Percentiles rank a stretch among this genome's conserved stretches.
phyloP scores from a whole-genome alignment of 148 eudicot species.

The Fallopia convolvulus region DNA sequence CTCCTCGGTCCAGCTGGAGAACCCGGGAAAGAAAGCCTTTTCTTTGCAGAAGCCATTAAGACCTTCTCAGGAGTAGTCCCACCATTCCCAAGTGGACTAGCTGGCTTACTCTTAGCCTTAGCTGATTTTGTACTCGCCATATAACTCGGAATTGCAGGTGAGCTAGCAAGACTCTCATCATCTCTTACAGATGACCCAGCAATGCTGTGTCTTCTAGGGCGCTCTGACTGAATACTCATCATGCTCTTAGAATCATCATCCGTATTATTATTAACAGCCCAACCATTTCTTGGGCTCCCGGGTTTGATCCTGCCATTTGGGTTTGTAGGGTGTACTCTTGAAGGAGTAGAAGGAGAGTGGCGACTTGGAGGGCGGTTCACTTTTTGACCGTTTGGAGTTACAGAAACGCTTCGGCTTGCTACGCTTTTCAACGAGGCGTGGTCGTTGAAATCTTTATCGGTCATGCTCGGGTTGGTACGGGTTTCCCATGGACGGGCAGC shows the following conservation, averaged over 20 bases:
- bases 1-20: constrained; percentile 61
- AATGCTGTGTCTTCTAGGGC: constrained; percentile 64
- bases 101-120: constrained; percentile 50
- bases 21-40: constrained; percentile 55
- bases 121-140: constrained; percentile 80
- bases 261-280: background rate
- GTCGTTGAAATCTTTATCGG: constrained; percentile 37
- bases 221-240: constrained; percentile 43
- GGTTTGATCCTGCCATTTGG: constrained; percentile 29
- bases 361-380: constrained; percentile 43
- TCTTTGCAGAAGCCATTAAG: constrained; percentile 41
- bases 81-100: constrained; percentile 18
- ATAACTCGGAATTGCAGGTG: constrained; percentile 67
- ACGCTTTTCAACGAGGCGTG: constrained; percentile 36
- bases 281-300: constrained; percentile 29
- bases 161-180: constrained; percentile 76
- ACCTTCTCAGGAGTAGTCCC: constrained; percentile 44
- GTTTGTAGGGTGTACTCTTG: constrained; percentile 20
- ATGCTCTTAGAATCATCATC: constrained; percentile 53
- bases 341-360: constrained; percentile 43
- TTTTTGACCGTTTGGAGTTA: constrained; percentile 29
- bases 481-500: constrained; percentile 83
- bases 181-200: constrained; percentile 74
- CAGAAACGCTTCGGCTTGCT: constrained; percentile 28
- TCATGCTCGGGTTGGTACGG: constrained; percentile 21